Conservation (phyloP, 2,329 filamentous ascomycete genomes). For the Botrytis elliptica region DNA sequence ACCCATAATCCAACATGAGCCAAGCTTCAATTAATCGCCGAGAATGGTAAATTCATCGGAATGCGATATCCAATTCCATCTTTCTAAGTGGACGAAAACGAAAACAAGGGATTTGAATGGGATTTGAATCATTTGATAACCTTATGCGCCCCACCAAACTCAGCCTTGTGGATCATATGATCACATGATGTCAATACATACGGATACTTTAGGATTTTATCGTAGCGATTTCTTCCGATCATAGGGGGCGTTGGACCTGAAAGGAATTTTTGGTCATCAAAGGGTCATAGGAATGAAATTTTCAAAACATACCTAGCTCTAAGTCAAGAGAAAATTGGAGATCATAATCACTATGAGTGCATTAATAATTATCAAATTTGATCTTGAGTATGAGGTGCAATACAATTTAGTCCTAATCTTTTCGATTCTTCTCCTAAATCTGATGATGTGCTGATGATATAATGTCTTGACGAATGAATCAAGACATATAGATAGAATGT, state of each 20-base stretch:
- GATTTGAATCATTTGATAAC: neutral
- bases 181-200: neutral
- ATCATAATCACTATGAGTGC: neutral
- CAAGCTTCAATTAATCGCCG: neutral
- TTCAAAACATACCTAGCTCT: neutral
- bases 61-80: neutral
- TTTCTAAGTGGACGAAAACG: neutral
- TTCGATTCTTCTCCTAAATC: neutral
- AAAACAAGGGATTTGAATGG: neutral
- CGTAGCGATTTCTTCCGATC: constrained; percentile 10
- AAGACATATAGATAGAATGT: neutral
- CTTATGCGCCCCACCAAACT: neutral
- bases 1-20: neutral
- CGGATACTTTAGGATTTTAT: neutral
- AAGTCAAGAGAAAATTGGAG: neutral
- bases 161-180: constrained; percentile 16
- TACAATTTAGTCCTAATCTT: neutral
- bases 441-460: neutral
- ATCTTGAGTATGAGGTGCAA: neutral
- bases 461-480: neutral
- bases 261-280: neutral
- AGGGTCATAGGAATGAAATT: neutral
- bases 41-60: neutral
- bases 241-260: neutral
- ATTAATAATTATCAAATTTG: neutral